phyloP scores from a whole-genome alignment of 257 asterid species.

The Solanum paucissectum region DNA sequence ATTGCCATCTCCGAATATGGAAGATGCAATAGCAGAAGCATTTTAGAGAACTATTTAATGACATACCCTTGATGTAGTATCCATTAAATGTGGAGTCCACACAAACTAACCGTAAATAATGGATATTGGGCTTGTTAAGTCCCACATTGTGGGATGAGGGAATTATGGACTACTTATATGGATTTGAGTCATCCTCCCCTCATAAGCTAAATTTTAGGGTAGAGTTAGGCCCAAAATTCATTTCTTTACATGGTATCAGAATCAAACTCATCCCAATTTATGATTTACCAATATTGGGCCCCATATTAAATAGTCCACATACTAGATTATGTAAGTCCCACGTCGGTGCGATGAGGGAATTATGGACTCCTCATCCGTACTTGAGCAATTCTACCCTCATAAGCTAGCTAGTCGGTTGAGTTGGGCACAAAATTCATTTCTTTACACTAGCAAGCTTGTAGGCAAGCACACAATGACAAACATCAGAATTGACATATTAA shows the following conservation, averaged over 20 bases:
- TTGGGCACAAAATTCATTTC: not conserved
- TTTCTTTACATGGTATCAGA: too few species aligned
- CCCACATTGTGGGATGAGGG: not conserved
- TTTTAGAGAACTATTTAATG: not conserved
- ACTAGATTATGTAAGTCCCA: not conserved
- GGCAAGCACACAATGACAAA: not conserved
- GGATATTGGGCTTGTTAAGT: not conserved
- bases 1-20: not conserved
- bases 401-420: not conserved
- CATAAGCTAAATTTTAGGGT: not conserved
- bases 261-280: not conserved
- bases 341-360: not conserved
- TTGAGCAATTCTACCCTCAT: not conserved
- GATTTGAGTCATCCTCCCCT: not conserved
- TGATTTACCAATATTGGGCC: too few species aligned
- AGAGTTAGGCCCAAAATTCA: not conserved
- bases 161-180: not conserved
- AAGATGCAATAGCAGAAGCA: not conserved
- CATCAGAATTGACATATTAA: not conserved
- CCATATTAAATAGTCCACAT: not conserved
- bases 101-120: not conserved
- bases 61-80: conserved; percentile 1
- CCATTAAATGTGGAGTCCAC: not conserved
- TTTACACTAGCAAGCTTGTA: not conserved
- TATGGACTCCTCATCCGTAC: not conserved